Evolutionary conservation across 2,329 filamentous ascomycete genomes (phyloP), one percentile per base, ranked within the genome.

Genomic region (Colletotrichum lupini): DNA sequence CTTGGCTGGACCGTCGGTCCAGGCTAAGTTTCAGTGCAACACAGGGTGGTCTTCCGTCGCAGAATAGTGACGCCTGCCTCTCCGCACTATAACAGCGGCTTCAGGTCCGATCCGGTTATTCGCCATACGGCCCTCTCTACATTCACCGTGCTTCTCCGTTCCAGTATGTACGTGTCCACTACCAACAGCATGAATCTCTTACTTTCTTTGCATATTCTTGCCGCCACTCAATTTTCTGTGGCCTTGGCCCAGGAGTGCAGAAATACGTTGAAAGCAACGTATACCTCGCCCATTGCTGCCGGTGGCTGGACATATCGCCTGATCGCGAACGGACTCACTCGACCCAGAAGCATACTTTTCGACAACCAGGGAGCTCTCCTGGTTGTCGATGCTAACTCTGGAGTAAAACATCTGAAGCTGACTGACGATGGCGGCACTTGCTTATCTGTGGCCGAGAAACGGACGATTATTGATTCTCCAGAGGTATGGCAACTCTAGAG

Each of bases 281-380:
- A 84, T 69, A 78, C 79, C 7, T 73, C 78, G 5, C 86, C 85
- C 12, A 81, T 84, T 12, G 83, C 82, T n/a, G 76, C 78, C 7
- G 32, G 28, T 14, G 84, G 84, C 35, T 88, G 86, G 84, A 79
- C 82, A 4, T 85, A 82, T n/a, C 81, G 83, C 64, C 79, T 88
- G 4, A 76, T 87, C 24, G 82, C 82, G 49, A 81, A 81, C 30
- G 81, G 81, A 16, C 76, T 88, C 60, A 80, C 75, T 2, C 79
- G 78, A 8, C 87, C 87, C 1, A 83, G 86, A n/a, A 80, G 83
- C 61, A 82, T 89, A 64, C 75, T 83, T 7, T 85, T 88, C 61
- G 87, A 89, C 75, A 75, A 71, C 3, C 78, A 80, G 37, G 86
- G 86, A 4, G 83, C 80, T 4, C 78, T 89, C 9, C 80, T 89